phyloP scores from a whole-genome alignment of 176 grass and related monocot genomes.

The Themeda triandra region DNA sequence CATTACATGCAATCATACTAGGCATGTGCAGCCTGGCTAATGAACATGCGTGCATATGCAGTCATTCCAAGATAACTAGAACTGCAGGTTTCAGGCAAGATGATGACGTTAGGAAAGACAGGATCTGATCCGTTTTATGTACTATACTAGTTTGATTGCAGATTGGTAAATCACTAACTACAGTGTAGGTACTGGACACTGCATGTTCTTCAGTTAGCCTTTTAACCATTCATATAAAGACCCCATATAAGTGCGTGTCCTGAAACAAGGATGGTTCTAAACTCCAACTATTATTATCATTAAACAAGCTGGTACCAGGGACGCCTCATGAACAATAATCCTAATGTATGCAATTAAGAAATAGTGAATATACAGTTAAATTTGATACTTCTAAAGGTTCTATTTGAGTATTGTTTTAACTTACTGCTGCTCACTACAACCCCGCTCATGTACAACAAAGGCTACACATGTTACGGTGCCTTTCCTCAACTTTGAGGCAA shows the following conservation, averaged over 20 bases:
- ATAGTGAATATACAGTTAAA: background rate
- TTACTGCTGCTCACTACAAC: background rate
- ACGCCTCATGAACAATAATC: background rate
- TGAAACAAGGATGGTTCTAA: background rate
- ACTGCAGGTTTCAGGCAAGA: background rate
- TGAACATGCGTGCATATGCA: background rate
- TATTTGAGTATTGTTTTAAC: background rate
- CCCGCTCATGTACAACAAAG: background rate
- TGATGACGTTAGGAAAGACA: background rate
- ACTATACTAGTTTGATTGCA: background rate
- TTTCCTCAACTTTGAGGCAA: background rate
- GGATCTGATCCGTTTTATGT: background rate
- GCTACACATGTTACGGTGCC: background rate
- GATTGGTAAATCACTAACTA: background rate
- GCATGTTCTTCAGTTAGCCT: background rate
- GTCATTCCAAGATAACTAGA: background rate
- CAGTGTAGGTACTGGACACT: background rate
- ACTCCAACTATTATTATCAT: background rate
- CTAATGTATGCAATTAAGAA: background rate
- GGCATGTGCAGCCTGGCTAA: background rate
- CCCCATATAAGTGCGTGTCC: background rate
- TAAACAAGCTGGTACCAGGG: background rate
- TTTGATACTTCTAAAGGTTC: background rate
- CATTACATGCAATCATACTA: background rate
- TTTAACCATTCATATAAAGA: background rate